Conservation (phyloP, 1,284 basidiomycete genomes). For the Trametes polyzona region DNA sequence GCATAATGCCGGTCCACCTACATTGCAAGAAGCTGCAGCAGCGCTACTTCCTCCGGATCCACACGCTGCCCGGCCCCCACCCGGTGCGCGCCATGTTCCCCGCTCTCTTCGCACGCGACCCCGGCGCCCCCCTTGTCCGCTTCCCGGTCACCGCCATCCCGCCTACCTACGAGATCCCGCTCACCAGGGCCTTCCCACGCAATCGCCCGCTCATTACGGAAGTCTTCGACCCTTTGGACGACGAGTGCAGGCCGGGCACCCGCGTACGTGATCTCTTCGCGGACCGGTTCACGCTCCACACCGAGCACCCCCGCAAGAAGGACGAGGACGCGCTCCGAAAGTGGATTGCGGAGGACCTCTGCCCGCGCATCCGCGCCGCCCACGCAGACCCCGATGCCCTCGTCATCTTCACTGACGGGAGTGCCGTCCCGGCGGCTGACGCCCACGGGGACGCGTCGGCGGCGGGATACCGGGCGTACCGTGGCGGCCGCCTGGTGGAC, state of each 20-base stretch:
- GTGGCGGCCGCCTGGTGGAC: not conserved
- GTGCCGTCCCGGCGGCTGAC: not conserved
- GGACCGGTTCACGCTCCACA: not conserved
- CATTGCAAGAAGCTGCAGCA: conserved; percentile 1
- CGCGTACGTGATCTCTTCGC: not conserved
- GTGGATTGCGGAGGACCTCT: conserved; percentile 2
- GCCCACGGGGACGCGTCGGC: not conserved
- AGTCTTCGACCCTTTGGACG: not conserved
- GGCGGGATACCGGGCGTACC: conserved; percentile 2
- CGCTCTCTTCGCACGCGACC: not conserved
- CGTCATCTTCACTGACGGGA: conserved; percentile 5
- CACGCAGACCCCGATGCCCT: not conserved
- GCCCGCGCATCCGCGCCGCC: not conserved
- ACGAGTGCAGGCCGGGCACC: not conserved
- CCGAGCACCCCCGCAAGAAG: conserved; percentile 1
- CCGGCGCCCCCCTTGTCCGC: not conserved
- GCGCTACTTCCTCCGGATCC: not conserved
- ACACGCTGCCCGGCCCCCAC: not conserved
- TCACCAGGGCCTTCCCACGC: not conserved
- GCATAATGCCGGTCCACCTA: not conserved
- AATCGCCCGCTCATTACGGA: not conserved
- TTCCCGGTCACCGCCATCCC: not conserved
- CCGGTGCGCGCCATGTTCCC: not conserved
- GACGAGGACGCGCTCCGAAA: not conserved
- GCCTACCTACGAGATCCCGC: not conserved